These are phyloP conservation scores for Tylopilus sp. DNA, from an alignment of 768 basidiomycete species.

Conservation along the genomic window DNA sequence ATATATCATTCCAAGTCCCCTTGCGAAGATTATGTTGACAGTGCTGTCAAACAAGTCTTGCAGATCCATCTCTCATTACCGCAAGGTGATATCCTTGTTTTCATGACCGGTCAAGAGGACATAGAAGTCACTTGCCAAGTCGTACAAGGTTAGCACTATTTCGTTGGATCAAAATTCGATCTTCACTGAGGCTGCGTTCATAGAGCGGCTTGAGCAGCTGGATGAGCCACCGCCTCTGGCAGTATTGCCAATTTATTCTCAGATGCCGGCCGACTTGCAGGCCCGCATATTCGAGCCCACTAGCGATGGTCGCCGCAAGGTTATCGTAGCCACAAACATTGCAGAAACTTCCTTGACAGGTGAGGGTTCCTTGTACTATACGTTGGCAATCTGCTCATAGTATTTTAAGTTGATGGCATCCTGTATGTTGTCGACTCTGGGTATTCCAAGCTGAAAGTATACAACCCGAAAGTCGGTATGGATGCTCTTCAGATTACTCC, in stretches of 20 bases:
- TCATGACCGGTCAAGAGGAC: conserved; percentile 99
- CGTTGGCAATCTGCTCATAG: not conserved
- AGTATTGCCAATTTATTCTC: conserved; percentile 97
- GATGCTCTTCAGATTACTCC: conserved; percentile 98
- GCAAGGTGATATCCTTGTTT: conserved; percentile 92
- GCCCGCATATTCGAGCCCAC: conserved; percentile 98
- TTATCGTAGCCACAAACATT: conserved; percentile 98
- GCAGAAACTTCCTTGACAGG: conserved; percentile 97
- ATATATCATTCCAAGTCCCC: conserved; percentile 95
- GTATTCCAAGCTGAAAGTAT: conserved; percentile 97
- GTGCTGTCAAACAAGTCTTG: conserved; percentile 95
- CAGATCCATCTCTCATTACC: conserved; percentile 94
- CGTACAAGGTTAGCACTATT: conserved; percentile 60
- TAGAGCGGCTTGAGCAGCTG: conserved; percentile 92
- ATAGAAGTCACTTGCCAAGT: conserved; percentile 98
- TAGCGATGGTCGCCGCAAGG: conserved; percentile 89
- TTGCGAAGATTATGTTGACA: conserved; percentile 98
- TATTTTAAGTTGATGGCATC: conserved; percentile 83
- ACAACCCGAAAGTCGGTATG: conserved; percentile 99
- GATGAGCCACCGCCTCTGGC: conserved; percentile 85
- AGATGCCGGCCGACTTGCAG: conserved; percentile 99
- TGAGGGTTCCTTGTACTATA: conserved; percentile 24
- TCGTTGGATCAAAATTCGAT: too few species aligned
- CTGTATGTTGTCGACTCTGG: conserved; percentile 95
- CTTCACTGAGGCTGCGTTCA: too few species aligned